Evolutionary conservation across 1,284 basidiomycete genomes (phyloP).

Genomic region (Uromyces viciae-fabae): DNA sequence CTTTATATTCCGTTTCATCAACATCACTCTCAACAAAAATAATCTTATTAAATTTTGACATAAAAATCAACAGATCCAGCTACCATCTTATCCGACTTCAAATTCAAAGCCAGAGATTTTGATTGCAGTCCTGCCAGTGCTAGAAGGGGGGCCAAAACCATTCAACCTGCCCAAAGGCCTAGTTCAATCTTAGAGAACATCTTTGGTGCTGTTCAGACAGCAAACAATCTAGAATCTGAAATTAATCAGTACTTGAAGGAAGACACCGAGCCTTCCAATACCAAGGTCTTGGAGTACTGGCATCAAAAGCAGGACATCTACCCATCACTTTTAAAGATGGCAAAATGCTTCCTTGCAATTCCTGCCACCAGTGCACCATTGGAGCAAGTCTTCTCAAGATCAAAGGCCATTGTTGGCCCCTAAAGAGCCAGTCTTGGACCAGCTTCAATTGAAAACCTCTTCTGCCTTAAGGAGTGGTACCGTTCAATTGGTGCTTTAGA

Average conservation of each 20-base stretch:
- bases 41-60: too few relatives aligned
- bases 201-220: neutral
- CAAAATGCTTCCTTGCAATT: constrained; percentile 2
- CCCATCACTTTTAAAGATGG: neutral
- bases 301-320: neutral
- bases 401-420: neutral
- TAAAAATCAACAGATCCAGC: too few relatives aligned
- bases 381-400: neutral
- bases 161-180: neutral
- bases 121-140: neutral
- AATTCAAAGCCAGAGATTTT: neutral
- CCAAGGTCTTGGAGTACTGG: neutral
- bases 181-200: neutral
- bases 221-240: neutral
- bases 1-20: too few relatives aligned
- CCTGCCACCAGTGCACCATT: neutral
- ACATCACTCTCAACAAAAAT: too few relatives aligned
- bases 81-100: neutral
- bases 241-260: neutral
- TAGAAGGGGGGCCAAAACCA: neutral
- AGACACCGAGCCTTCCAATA: neutral
- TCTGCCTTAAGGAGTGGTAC: neutral
- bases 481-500: neutral
- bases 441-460: neutral
- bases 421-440: neutral